Evolutionary conservation across 495 filamentous ascomycete genomes (phyloP), one percentile per base, ranked within the genome.

Genomic region (Sordaria brevicollis): DNA sequence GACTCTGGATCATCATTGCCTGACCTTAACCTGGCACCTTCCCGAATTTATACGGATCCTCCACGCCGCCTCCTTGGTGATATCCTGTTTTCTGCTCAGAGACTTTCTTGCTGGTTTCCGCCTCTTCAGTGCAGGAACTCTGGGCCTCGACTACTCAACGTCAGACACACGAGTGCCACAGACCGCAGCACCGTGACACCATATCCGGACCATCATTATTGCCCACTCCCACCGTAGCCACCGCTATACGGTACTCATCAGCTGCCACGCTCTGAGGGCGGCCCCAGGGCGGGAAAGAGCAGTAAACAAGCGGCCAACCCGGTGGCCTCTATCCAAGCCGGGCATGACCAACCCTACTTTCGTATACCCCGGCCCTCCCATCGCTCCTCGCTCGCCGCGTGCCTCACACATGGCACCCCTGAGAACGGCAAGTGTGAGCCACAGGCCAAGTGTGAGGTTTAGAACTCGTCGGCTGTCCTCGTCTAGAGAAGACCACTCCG

Each of bases 401-500:
- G 38, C 68, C 69, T 62, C 71, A 74, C 69, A 73, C 67, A 76
- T 77, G 77, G 75, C 77, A 68, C 80, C 78, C 67, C 76, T 74
- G 66, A 79, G 71, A 73, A 77, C 76, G 67, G 70, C 74, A 65
- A 78, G 73, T 70, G 73, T 78, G 74, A 81, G 79, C 69, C 73
- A 78, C 72, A 79, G 74, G 69, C 49, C 74, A 57, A 78, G 73
- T 70, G 72, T 78, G 72, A 81, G 79, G 67, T 74, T 77, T 71
- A 79, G 74, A 71, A 73, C 71, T 57, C 71, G 74, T 66, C 76
- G 75, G 25, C 72, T 82, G 49, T 74, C 79, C 38, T 75, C 83
- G 35, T 83, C 84, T 72, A 78, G 81, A 65, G 81, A 82, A 69
- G 83, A 85, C 74, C 78, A 80, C 34, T 13, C 25, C 25, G 80